Percentiles rank a stretch among this genome's conserved stretches.
These are phyloP conservation scores for Chrysochromulina tobinii DNA, from an alignment of 78 protist genomes.

Conservation along the genomic window DNA sequence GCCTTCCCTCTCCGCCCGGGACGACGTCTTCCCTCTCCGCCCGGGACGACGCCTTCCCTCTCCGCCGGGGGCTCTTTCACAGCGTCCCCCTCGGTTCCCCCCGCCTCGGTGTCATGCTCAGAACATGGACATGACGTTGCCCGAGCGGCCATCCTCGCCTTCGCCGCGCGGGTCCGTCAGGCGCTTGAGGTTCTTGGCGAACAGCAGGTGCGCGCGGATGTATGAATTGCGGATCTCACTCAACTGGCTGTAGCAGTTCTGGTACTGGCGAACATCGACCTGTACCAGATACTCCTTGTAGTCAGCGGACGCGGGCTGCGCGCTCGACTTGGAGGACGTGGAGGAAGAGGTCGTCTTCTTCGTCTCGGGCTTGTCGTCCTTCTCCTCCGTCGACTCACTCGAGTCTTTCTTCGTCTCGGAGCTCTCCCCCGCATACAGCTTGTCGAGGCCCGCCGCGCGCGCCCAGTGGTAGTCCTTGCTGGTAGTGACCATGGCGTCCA, in stretches of 20 bases:
- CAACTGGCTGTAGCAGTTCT: background rate
- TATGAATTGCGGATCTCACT: background rate
- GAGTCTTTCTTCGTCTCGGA: background rate
- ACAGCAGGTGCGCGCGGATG: background rate
- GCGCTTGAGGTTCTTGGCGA: background rate
- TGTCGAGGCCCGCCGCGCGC: background rate
- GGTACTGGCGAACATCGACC: background rate
- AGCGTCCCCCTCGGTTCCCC: no score
- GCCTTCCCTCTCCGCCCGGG: no score
- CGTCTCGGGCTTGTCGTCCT: background rate
- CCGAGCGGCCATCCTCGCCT: background rate
- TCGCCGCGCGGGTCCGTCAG: background rate
- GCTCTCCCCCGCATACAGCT: background rate
- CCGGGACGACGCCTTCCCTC: no score
- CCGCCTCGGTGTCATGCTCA: background rate
- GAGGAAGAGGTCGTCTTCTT: background rate
- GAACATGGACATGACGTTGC: background rate
- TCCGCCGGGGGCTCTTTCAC: no score
- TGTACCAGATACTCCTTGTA: background rate
- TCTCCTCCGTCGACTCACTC: background rate
- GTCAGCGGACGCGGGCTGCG: background rate
- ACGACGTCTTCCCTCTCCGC: no score
- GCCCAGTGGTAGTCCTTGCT: background rate
- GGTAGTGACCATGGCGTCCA: background rate
- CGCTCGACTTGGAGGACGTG: background rate